Evolutionary conservation across 1,284 basidiomycete species (phyloP), one percentile per base, ranked within the genome.

Genomic region (Cystobasidium pallidum): DNA sequence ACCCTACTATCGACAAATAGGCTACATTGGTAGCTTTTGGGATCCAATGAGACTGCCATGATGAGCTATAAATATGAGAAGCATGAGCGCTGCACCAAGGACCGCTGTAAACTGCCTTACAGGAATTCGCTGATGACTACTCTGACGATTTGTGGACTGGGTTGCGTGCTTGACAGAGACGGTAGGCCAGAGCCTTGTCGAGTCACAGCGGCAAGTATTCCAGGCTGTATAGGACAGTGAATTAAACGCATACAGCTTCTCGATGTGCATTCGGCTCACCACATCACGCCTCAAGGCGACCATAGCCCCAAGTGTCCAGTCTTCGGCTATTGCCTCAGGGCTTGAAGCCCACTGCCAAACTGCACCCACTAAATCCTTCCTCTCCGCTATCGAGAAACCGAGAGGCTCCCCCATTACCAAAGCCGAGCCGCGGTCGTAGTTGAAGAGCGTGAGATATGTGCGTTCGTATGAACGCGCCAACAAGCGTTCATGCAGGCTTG

Each of bases 351-450:
- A 70, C n/a, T 45, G 32, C 32, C 28, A 51, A 3, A 70, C 47
- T 6, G 67, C 66, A 3, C 49, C 62, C 4, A 64, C 62, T 8
- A 64, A 21, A 13, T 64, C 62, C 26, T 51, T 36, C 62, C n/a
- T 47, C 24, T 64, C 67, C 47, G 55, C 32, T 17, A 70, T 49
- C 1, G 58, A 30, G 47, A 63, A 70, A 11, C 49, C 49, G n/a
- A 55, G 61, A 32, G 67, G 67, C 21, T 62, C 49, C 10, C 67
- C 67, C 47, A 51, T 62, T 4, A 70, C 47, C 15, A 70, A 32
- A n/a, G 67, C 67, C 17, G 58, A 70, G 1, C 67, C 67, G 21
- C 67, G 67, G 34, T 70, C 67, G 36, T 58, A 70, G 51, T 47
- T 63, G 41, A 49, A 70, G 1, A 70, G 51, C 15, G 58, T 62